Evolutionary conservation across 2,329 filamentous ascomycete species (phyloP), one percentile per base, ranked within the genome.

Genomic region (Madurella mycetomatis): DNA sequence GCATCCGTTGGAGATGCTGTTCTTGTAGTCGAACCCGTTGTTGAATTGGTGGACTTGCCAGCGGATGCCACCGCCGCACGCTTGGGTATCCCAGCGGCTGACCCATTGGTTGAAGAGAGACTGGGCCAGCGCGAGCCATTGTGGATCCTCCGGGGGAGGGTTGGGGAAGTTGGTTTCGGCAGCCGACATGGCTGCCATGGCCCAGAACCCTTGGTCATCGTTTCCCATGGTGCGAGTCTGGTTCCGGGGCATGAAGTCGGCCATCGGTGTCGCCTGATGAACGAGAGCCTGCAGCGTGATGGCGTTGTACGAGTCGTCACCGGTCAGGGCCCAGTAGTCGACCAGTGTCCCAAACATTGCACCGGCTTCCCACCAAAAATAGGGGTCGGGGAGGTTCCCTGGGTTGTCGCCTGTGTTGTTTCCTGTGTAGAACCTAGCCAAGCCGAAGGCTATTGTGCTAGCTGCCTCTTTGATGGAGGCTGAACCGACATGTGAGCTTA

Each of bases 41-140:
- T 91, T 91, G 72, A 85, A 88, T 12, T 82, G 77, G 72, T 86
- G 92, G 57, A 95, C 87, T 72, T 95, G 90, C 91, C 91, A 95
- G 59, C 87, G 83, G 60, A 95, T 71, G 9, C 90, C 90, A 47
- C 90, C 90, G 45, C 73, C 76, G 69, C 90, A 95, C 1, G 76
- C 76, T 0, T 71, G 64, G 2, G 71, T 73, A 62, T 94, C 85
- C 86, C 88, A 92, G 18, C 89, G 81, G 17, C 71, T 70, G 2
- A 82, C 83, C 65, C 90, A 90, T 48, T 86, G 84, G 72, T 92
- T 90, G 70, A 92, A 95, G 1, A 90, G 86, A 11, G 86, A 87
- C 68, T 91, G 87, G 0, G 81, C 85, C 50, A 94, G 78, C 7
- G 85, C 83, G n/a, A 94, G 77, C 88, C 88, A 95, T 57, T 87